Conservation (phyloP, 73 alveolate genomes). For the Paramecium bursaria region DNA sequence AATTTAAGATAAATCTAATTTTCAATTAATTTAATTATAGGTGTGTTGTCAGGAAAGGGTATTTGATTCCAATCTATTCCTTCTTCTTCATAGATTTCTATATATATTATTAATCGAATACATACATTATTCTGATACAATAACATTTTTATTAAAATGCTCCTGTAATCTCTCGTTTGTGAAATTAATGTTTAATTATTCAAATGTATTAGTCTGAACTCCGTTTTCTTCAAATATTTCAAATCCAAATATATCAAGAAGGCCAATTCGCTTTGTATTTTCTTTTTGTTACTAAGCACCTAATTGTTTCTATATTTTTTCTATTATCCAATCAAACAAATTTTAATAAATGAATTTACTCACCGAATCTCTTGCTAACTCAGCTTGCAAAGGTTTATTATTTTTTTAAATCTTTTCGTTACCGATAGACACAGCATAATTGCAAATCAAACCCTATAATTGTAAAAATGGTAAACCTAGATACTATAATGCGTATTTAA, state of each 20-base stretch:
- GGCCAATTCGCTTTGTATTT: conserved; percentile 68
- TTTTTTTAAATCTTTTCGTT: not conserved
- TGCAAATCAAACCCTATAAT: too few relatives aligned
- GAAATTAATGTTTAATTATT: conserved; percentile 90
- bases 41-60: too few relatives aligned
- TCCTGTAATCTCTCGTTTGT: conserved; percentile 94
- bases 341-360: conserved; percentile 84
- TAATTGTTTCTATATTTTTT: conserved; percentile 46
- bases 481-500: too few relatives aligned
- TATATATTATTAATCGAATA: too few relatives aligned
- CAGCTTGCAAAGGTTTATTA: not conserved
- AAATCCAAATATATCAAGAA: conserved; percentile 96
- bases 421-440: too few relatives aligned
- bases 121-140: conserved; percentile 80
- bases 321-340: conserved; percentile 90
- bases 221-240: conserved; percentile 89
- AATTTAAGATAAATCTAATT: too few relatives aligned
- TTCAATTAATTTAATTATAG: too few relatives aligned
- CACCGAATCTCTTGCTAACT: conserved; percentile 89
- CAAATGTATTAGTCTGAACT: conserved; percentile 74
- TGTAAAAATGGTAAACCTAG: too few relatives aligned
- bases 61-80: too few relatives aligned
- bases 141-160: conserved; percentile 84
- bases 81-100: too few relatives aligned
- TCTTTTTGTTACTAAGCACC: not conserved